Conservation (phyloP, 176 grass and related monocot species). For the Chrysopogon serrulatus region DNA sequence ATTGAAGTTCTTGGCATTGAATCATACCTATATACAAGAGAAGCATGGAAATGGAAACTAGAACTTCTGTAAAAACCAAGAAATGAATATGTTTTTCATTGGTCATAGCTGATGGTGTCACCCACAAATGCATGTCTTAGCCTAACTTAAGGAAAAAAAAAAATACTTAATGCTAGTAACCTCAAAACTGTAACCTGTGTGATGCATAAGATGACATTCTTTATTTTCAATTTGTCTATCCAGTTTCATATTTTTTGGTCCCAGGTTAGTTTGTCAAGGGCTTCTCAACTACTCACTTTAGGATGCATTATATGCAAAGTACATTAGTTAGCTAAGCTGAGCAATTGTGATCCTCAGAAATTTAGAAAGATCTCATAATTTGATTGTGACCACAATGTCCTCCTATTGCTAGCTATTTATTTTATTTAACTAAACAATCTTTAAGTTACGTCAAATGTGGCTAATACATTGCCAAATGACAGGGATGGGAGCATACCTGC, state of each 20-base stretch:
- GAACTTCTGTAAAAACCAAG: background rate
- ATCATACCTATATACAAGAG: background rate
- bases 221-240: background rate
- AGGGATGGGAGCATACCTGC: slow-evolving; percentile 77
- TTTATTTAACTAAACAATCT: background rate
- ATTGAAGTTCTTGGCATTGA: slow-evolving; percentile 14
- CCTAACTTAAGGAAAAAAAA: slow-evolving; percentile 10
- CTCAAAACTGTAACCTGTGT: background rate
- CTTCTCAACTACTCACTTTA: slow-evolving; percentile 1
- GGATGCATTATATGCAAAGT: background rate
- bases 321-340: background rate
- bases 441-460: background rate
- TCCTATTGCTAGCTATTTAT: background rate
- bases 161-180: background rate
- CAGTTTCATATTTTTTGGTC: background rate
- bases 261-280: background rate
- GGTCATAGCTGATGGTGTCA: background rate
- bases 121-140: background rate
- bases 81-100: slow-evolving; percentile 10
- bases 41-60: background rate
- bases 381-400: slow-evolving; percentile 1
- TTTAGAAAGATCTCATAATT: background rate
- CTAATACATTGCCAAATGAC: slow-evolving; percentile 30
- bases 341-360: background rate
- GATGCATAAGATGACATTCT: background rate